These are phyloP conservation scores for Leucaena leucocephala DNA, from an alignment of 306 rosid species.

Conservation along the genomic window DNA sequence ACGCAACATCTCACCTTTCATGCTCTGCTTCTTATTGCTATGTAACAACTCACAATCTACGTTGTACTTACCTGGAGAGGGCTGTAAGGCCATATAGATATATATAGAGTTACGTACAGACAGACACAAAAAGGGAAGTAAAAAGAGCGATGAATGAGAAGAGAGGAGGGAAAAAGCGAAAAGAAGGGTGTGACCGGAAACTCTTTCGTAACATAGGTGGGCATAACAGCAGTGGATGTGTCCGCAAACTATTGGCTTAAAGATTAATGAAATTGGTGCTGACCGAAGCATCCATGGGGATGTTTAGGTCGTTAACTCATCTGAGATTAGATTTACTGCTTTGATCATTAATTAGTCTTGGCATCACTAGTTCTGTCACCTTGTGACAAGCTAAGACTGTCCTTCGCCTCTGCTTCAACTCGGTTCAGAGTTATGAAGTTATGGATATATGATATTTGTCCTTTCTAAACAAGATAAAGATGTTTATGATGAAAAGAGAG, in stretches of 20 bases:
- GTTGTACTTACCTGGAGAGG: conserved; percentile 5
- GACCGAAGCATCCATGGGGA: conserved; percentile 4
- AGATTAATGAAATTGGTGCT: conserved; percentile 25
- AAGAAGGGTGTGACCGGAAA: conserved; percentile 45
- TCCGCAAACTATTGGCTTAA: conserved; percentile 53
- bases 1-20: conserved; percentile 46
- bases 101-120: conserved; percentile 9
- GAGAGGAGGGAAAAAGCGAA: conserved; percentile 27
- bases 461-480: conserved; percentile 36
- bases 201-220: conserved; percentile 39
- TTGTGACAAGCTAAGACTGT: conserved; percentile 16
- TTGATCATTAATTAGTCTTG: neutral
- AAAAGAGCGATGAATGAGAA: conserved; percentile 14
- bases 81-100: neutral
- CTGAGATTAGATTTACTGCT: conserved; percentile 34
- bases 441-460: conserved; percentile 33
- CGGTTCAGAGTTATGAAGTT: neutral
- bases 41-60: neutral
- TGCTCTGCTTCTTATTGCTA: conserved; percentile 35
- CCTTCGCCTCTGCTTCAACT: conserved; percentile 35
- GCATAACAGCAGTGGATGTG: conserved; percentile 47
- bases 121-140: neutral
- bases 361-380: conserved; percentile 48
- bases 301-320: conserved; percentile 42
- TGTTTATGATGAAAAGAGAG: conserved; percentile 22